Base-by-base conservation (phyloP, 805 yeast species). In the Yamadazyma ubonensis region DNA sequence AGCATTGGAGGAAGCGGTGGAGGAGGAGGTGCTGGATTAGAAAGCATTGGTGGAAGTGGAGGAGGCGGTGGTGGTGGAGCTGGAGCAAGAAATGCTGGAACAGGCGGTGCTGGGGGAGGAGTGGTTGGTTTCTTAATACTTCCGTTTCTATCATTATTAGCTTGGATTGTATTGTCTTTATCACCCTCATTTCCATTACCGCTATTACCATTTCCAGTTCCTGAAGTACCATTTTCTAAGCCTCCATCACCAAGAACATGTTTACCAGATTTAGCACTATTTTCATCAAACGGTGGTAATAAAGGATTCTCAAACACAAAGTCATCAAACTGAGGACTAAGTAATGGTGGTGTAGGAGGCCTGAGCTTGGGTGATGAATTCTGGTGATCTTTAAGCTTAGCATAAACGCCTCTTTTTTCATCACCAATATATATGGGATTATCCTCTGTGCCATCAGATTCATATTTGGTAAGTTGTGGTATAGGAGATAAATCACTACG, bases 11-110 rank as follows among this genome's bases (percentile, higher is more conserved):
- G 32, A 12, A 11, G 9, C 15, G 17, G 15, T 29, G 19, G 19
- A 29, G 32, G 19, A 12, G 32, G 19, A 2, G 27, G 23, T 21
- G 23, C 23, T 21, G 23, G 23, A 9, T 21, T 21, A 9, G 23
- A 6, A 21, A 9, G 23, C 6, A 23, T 29, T 2, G 18, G 35
- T 9, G 48, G 44, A 2, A 33, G 39, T 22, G 51, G 43, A 10
- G 53, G 50, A 17, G 52, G 46, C 11, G 50, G 45, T 11, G 49
- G 41, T 20, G 55, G 51, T 4, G 55, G 50, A 22, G 56, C 51
- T 14, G 57, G 49, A 12, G 55, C 49, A 19, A 33, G 34, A 16
- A 22, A 37, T 26, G 44, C 42, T n/a, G 42, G 39, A 6, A 38
- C 40, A 22, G 42, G 42, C 29, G 45, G 33, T 29, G 29, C n/a